A percentile compares a stretch with the other conserved stretches of the same genome.
These are phyloP conservation scores for Botrytis cinerea DNA, from an alignment of 2,329 filamentous ascomycete genomes.

Conservation along the genomic window DNA sequence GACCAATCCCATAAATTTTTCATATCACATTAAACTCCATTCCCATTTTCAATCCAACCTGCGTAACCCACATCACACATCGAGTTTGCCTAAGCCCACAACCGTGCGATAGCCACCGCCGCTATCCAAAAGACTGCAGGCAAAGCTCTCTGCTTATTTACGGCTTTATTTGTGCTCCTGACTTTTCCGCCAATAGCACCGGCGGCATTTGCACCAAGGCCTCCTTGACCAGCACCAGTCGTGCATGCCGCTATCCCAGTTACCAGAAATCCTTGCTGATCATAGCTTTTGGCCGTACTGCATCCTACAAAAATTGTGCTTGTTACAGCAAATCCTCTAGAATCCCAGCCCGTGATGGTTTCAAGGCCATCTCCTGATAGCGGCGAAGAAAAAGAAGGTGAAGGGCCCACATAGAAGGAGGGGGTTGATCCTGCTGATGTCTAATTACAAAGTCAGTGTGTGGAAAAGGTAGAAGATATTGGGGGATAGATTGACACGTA, in stretches of 20 bases:
- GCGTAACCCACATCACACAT: background rate
- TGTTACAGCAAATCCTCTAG: slow-evolving; percentile 52
- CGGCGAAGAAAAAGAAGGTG: slow-evolving; percentile 48
- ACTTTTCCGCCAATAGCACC: slow-evolving; percentile 33
- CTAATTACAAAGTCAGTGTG: slow-evolving; percentile 38
- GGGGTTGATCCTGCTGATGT: slow-evolving; percentile 52
- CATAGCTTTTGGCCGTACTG: slow-evolving; percentile 46
- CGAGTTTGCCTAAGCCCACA: slow-evolving; percentile 8
- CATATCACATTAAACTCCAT: background rate
- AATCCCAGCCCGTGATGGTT: slow-evolving; percentile 49
- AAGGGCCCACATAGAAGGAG: slow-evolving; percentile 52
- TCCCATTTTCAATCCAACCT: background rate
- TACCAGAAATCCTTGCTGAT: slow-evolving; percentile 49
- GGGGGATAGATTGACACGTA: slow-evolving; percentile 48
- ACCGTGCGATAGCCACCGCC: background rate
- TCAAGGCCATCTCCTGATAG: slow-evolving; percentile 37
- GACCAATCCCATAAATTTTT: background rate
- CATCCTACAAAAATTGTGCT: slow-evolving; percentile 45
- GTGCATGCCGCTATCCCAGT: slow-evolving; percentile 31
- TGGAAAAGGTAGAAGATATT: slow-evolving; percentile 25
- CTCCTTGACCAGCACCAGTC: slow-evolving; percentile 19
- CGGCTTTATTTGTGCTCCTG: slow-evolving; percentile 31
- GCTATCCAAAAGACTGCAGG: slow-evolving; percentile 11
- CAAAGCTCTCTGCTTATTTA: slow-evolving; percentile 25
- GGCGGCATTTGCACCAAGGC: slow-evolving; percentile 27